Evolutionary conservation across 306 rosid species (phyloP), one percentile per base, ranked within the genome.

Genomic region (Styphnolobium japonicum): DNA sequence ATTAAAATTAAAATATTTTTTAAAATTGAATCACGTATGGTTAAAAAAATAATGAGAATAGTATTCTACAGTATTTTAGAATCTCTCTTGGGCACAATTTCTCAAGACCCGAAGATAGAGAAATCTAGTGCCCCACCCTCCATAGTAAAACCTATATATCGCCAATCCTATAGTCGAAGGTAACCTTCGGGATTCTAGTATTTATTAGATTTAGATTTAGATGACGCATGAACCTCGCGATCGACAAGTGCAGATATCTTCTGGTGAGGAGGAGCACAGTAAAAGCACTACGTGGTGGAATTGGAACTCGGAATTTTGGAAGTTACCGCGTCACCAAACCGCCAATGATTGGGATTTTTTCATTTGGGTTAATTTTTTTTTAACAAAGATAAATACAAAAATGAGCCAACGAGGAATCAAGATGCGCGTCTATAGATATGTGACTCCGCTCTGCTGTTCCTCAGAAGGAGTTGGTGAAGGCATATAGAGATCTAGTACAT

Each of bases 331-430:
- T 9, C 51, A 29, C 70, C 42, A 51, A 52, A 58, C 14, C 60
- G 5, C n/a, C 69, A 72, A 81, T 81, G 57, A 85, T 72, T 81
- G 80, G 74, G 5, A 23, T 53, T 15, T 46, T 2, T 19, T 29
- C 0, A 3, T 2, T 19, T 71, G 7, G 10, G 10, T 27, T 45
- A 16, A 40, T 2, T 9, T 5, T 75, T 42, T 2, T 33, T 7
- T 16, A 76, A 27, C 16, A 48, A 63, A 4, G 0, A 33, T 5
- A 71, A 19, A 21, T 22, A 15, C 10, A 78, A 21, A 52, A 33
- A n/a, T n/a, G n/a, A n/a, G n/a, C n/a, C n/a, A n/a, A n/a, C 10
- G 16, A 23, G 37, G 43, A 75, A 64, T 21, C 23, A 23, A 43
- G 2, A 36, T 46, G 34, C n/a, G 21, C 0, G 29, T 16, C 3